Percentiles rank a stretch among this genome's conserved stretches.
phyloP scores from a whole-genome alignment of 1,284 basidiomycete genomes.

The Ceratorhiza oryzae-sativae region DNA sequence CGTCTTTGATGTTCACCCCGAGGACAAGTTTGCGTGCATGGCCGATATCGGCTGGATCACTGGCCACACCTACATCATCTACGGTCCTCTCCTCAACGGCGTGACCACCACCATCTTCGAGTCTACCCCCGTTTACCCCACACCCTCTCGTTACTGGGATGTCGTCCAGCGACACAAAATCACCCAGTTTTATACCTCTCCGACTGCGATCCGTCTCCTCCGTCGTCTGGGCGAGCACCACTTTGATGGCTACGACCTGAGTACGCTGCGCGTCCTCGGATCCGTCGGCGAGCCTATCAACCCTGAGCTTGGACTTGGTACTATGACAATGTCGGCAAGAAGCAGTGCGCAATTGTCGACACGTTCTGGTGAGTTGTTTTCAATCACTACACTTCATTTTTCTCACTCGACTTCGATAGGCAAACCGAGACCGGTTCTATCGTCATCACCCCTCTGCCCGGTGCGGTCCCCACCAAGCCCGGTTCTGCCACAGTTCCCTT shows the following conservation, averaged over 20 bases:
- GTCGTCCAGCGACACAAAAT: slow-evolving; percentile 92
- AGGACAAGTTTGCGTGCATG: slow-evolving; percentile 96
- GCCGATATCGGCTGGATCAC: slow-evolving; percentile 99
- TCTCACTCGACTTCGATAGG: slow-evolving; percentile 51
- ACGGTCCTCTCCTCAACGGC: slow-evolving; percentile 75
- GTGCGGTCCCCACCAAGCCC: slow-evolving; percentile 94
- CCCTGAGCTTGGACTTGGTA: slow-evolving; percentile 99
- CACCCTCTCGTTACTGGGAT: slow-evolving; percentile 96
- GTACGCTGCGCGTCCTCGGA: slow-evolving; percentile 85
- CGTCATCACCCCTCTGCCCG: slow-evolving; percentile 93
- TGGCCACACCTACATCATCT: slow-evolving; percentile 97
- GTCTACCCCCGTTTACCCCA: slow-evolving; percentile 96
- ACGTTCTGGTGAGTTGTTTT: slow-evolving; percentile 73
- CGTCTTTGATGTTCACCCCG: slow-evolving; percentile 95
- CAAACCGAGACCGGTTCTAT: slow-evolving; percentile 99
- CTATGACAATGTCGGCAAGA: slow-evolving; percentile 90
- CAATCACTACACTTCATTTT: background rate
- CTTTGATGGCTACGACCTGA: slow-evolving; percentile 85
- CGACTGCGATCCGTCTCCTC: slow-evolving; percentile 91
- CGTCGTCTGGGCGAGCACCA: slow-evolving; percentile 88
- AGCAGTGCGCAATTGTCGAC: slow-evolving; percentile 94
- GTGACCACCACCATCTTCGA: slow-evolving; percentile 73
- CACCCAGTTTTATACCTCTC: slow-evolving; percentile 94
- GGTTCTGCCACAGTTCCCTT: slow-evolving; percentile 97
- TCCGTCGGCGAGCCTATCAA: slow-evolving; percentile 98